These are phyloP conservation scores for Penicillium cinerascens DNA, from an alignment of 495 filamentous ascomycete species.

Conservation along the genomic window DNA sequence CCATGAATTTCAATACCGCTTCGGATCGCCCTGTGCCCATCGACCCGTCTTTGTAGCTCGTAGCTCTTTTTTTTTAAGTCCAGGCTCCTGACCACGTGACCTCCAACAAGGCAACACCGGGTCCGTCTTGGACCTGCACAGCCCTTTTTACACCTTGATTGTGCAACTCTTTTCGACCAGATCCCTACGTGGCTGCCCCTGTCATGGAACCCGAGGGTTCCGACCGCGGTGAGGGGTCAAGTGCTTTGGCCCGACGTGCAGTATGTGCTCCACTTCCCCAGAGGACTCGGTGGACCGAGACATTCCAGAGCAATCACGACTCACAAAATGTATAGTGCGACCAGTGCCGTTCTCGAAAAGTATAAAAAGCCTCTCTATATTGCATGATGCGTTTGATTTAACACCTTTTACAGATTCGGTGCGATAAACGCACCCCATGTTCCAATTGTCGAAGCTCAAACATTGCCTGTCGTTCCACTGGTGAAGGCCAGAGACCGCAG, in stretches of 20 bases:
- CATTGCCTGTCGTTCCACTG: slow-evolving; percentile 54
- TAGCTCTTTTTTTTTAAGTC: neutral
- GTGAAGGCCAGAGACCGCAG: slow-evolving; percentile 54
- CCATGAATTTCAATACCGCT: neutral
- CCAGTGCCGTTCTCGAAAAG: slow-evolving; percentile 51
- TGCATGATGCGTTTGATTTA: neutral
- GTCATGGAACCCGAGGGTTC: slow-evolving; percentile 37
- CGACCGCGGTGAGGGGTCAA: slow-evolving; percentile 22
- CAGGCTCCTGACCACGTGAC: neutral
- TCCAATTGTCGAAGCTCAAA: slow-evolving; percentile 45
- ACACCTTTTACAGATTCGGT: slow-evolving; percentile 33
- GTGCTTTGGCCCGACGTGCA: slow-evolving; percentile 24
- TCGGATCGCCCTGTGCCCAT: neutral
- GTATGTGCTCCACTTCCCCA: slow-evolving; percentile 27
- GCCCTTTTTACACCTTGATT: neutral
- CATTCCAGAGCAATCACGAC: neutral
- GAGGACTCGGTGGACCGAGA: neutral
- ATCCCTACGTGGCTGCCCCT: neutral
- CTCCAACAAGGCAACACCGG: neutral
- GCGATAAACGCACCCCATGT: slow-evolving; percentile 45
- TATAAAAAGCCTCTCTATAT: slow-evolving; percentile 16
- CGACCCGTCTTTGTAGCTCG: too few species aligned
- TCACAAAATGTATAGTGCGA: slow-evolving; percentile 39
- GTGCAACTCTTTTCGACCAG: neutral
- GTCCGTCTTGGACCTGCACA: neutral